Conservation (phyloP, 2,329 filamentous ascomycete species). For the Thermoascus crustaceus region DNA sequence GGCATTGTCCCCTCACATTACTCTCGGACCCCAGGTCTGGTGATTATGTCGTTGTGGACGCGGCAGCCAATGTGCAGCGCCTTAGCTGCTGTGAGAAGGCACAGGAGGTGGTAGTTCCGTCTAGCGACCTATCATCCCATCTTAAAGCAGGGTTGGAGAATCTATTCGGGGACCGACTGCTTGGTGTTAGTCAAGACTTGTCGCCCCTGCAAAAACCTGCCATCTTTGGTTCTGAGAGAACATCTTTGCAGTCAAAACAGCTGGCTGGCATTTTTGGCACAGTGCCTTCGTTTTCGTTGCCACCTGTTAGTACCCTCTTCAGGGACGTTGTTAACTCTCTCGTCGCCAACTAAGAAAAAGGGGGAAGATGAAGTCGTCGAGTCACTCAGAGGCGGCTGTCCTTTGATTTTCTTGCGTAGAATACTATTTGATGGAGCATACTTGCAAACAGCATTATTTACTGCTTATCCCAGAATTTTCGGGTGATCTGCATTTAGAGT, state of each 20-base stretch:
- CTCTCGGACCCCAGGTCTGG: conserved; percentile 55
- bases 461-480: no score
- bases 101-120: conserved; percentile 15
- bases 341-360: conserved; percentile 6
- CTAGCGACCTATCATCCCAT: conserved; percentile 16
- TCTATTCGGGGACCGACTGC: conserved; percentile 23
- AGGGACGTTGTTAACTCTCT: conserved; percentile 30
- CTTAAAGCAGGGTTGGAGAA: conserved; percentile 24
- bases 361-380: no score
- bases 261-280: conserved; percentile 31
- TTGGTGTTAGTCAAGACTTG: conserved; percentile 3
- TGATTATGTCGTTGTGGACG: conserved; percentile 69
- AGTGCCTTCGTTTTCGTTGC: conserved; percentile 31
- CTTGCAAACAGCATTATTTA: no score
- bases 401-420: no score
- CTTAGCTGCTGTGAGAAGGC: conserved; percentile 20
- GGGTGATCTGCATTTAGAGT: no score
- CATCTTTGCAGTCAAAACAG: conserved; percentile 12
- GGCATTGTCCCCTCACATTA: conserved; percentile 57
- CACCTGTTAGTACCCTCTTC: conserved; percentile 30
- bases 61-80: conserved; percentile 61
- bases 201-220: conserved; percentile 3
- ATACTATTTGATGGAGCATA: no score
- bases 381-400: no score
- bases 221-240: background rate